Base-by-base conservation (phyloP, 805 yeast species). In the Torulaspora quercuum region DNA sequence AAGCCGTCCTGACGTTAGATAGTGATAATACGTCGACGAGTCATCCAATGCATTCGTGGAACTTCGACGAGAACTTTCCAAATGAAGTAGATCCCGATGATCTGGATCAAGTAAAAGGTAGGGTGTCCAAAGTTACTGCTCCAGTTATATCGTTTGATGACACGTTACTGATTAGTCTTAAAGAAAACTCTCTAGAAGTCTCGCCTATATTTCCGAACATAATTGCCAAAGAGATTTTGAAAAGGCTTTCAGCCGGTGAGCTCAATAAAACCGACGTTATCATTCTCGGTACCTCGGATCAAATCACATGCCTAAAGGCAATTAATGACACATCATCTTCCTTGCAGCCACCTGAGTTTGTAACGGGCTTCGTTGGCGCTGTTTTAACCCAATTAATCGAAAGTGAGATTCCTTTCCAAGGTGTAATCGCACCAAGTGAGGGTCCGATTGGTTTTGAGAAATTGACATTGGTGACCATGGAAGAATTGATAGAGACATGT, bases 361-460 rank as follows among this genome's bases (percentile, higher is more conserved):
- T 80, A 17, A 74, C 82, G 1, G 84, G 83, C 0, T 68, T 75
- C 15, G 48, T 70, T 6, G 84, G 77, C 2, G n/a, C 64, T 73
- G 1, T 42, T 66, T 4, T 52, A 57, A 12, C 66, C 68, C 39
- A 53, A 42, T 12, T 55, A 20, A 14, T 45, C 20, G 10, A 3
- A 49, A 46, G 35, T 15, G 29, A 38, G 20, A 7, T 45, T n/a
- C 23, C 40, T 14, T 39, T 49, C 43, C 20, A 37, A 25, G 42
- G 54, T 21, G 6, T 45, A 39, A 23, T 56, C 35, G 42, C 58
- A 29, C 76, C 77, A 42, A 70, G 82, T 26, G 84, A 78, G 56
- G 85, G 85, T 4, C 78, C 75, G 13, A 64, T 71, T 2, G 82
- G 81, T 2, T 76, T 64, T 53, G 83, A 78, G 45, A 77, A 73